Evolutionary conservation across 768 basidiomycete species (phyloP).

Genomic region (Saitozyma sp.): DNA sequence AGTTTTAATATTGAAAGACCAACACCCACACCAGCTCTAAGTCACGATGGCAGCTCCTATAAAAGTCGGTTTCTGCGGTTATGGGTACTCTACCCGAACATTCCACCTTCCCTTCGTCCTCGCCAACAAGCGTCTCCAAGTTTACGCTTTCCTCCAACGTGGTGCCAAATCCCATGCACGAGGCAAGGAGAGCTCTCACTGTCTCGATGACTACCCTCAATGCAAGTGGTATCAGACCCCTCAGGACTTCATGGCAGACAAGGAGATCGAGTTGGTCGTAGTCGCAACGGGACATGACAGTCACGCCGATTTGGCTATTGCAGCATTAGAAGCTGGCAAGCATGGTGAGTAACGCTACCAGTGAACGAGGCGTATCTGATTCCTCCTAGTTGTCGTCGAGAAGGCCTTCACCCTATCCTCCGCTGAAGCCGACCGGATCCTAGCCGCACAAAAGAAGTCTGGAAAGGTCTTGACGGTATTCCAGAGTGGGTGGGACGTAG

Average conservation of each 20-base stretch:
- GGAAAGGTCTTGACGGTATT: conserved; percentile 25
- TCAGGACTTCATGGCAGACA: conserved; percentile 15
- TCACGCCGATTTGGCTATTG: conserved; percentile 15
- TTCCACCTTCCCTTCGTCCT: conserved; percentile 76
- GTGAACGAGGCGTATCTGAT: no score
- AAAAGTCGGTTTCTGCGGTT: conserved; percentile 68
- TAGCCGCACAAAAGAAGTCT: conserved; percentile 20
- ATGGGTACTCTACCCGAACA: conserved; percentile 70
- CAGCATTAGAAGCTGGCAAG: conserved; percentile 17
- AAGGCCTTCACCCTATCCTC: conserved; percentile 19
- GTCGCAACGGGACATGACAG: conserved; percentile 7
- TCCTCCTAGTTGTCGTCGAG: conserved; percentile 28
- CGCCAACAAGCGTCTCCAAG: neutral
- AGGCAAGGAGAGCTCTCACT: conserved; percentile 1
- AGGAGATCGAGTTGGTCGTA: conserved; percentile 19
- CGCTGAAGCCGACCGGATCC: conserved; percentile 17
- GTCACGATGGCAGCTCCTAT: no score
- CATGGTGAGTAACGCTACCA: conserved; percentile 16
- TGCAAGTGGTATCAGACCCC: conserved; percentile 7
- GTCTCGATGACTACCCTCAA: conserved; percentile 12
- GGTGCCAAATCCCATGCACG: no score
- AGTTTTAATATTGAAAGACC: no score
- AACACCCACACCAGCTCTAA: no score
- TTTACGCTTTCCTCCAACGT: conserved; percentile 14
- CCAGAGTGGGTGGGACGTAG: conserved; percentile 26